A percentile compares a stretch with the other conserved stretches of the same genome.
phyloP scores from a whole-genome alignment of 2,329 filamentous ascomycete species.

The Ophiostoma sp. region DNA sequence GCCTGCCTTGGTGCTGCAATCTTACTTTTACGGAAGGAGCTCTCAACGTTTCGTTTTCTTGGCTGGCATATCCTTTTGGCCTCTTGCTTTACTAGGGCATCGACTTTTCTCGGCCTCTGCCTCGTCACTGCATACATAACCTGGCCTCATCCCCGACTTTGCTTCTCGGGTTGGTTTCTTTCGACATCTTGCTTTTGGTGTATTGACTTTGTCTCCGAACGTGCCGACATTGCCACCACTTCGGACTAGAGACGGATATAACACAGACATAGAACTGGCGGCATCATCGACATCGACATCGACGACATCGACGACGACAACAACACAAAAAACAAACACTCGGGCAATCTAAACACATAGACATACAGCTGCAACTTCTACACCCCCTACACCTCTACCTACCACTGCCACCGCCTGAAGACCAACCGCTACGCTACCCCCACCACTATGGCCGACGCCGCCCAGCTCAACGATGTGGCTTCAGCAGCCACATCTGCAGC shows the following conservation, averaged over 20 bases:
- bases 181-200: background rate
- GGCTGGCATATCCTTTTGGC: background rate
- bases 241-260: background rate
- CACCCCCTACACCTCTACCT: background rate
- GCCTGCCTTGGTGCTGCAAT: slow-evolving; percentile 4
- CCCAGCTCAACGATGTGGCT: background rate
- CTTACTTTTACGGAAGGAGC: background rate
- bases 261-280: background rate
- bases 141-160: background rate
- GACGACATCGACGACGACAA: background rate
- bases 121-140: background rate
- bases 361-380: background rate
- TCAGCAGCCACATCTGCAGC: background rate
- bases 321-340: background rate
- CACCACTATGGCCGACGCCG: background rate
- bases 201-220: background rate
- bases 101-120: background rate
- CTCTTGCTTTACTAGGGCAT: background rate
- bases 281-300: background rate
- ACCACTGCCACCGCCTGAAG: background rate
- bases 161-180: background rate
- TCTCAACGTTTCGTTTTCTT: slow-evolving; percentile 1
- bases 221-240: slow-evolving; percentile 7
- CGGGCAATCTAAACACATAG: background rate
- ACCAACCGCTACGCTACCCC: background rate